Base-by-base conservation (phyloP, 2,329 filamentous ascomycete genomes). In the Ceratocystiopsis minuta region DNA sequence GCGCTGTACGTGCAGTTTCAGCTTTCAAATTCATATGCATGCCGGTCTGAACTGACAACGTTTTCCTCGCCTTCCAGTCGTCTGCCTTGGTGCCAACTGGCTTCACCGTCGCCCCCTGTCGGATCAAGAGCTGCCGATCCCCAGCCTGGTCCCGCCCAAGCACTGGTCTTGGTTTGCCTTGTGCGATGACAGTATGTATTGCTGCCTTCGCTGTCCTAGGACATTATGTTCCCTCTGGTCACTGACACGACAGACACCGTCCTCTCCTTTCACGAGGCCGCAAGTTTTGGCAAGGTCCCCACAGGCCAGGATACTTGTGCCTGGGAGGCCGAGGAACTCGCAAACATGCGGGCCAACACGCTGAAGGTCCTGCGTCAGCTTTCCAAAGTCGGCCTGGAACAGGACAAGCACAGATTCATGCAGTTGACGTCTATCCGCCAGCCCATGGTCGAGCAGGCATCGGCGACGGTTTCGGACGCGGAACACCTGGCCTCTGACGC, bases 81-180 rank as follows among this genome's bases (percentile, higher is more conserved):
- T 82, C 2, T 83, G 78, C 50, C 62, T 84, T 36, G 80, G 80
- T 20, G 82, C 78, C 52, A 84, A 84, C 54, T 80, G 65, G 58
- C 65, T 71, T 46, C 72, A 61, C 51, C 60, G 51, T 46, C 58
- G 59, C 14, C 42, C 47, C 2, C 13, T 15, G 13, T 7, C 36
- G n/a, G 13, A 32, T 14, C 28, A 37, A 10, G 15, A 20, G 56
- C 59, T 6, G 41, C 48, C 40, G 35, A 54, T n/a, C 50, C 56
- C 9, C 52, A 60, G 38, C 51, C 56, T 59, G 37, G 57, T 61
- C 45, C 61, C 55, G 15, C 62, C 55, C 6, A 62, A 61, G 41
- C 61, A 63, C 39, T 86, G 78, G 78, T 77, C 75, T 16, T 86
- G 80, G 80, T 63, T 84, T 6, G 60, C 80, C 4, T 56, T 84